Conservation (phyloP, 1,284 basidiomycete genomes). For the Apiotrichum sp. region DNA sequence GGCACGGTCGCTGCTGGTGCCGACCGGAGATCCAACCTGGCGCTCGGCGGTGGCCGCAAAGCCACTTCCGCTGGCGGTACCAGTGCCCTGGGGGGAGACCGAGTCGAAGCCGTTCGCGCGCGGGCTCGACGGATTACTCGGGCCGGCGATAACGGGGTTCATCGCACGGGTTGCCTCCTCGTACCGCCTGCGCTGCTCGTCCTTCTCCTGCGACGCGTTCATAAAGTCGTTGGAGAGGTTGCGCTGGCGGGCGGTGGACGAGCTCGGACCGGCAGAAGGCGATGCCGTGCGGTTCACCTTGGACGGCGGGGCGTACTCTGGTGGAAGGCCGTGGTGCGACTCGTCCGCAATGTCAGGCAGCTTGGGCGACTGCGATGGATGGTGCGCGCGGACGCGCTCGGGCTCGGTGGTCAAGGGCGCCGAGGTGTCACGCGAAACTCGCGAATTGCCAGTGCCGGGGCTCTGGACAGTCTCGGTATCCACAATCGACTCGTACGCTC, state of each 20-base stretch:
- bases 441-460: background rate
- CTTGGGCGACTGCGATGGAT: background rate
- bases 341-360: background rate
- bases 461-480: background rate
- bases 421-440: background rate
- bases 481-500: background rate
- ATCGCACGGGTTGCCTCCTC: slow-evolving; percentile 20
- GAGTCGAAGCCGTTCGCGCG: background rate
- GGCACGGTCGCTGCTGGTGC: background rate
- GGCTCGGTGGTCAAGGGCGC: background rate
- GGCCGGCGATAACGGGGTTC: background rate
- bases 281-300: background rate
- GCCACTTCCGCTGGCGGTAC: background rate
- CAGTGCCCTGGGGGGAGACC: background rate
- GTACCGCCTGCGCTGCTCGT: slow-evolving; percentile 24
- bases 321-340: slow-evolving; percentile 1
- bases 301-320: slow-evolving; percentile 9
- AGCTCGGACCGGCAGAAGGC: background rate
- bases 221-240: background rate
- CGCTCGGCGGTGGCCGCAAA: no score
- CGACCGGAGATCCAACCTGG: background rate
- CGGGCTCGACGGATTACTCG: background rate
- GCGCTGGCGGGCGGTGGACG: background rate
- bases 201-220: slow-evolving; percentile 29
- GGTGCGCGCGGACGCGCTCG: background rate